Evolutionary conservation across 306 rosid species (phyloP), one percentile per base, ranked within the genome.

Genomic region (Cucumis sativus): DNA sequence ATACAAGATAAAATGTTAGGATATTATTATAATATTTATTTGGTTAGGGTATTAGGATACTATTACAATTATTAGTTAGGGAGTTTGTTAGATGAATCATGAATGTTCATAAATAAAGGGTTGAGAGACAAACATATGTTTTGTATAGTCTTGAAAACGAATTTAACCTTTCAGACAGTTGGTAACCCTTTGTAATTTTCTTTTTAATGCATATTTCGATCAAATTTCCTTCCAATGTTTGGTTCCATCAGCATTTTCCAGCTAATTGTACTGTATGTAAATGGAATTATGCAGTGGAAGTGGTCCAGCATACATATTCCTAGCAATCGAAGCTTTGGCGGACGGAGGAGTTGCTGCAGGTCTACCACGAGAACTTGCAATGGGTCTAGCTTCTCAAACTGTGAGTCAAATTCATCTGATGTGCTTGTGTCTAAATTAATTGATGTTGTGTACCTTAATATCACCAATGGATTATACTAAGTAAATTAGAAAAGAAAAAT

Each of bases 341-440:
- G 99, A 96, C 82, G 99, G 98, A 83, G 99, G 96, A 75, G 99
- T 92, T 67, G 99, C 99, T 84, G 99, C 99, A 66, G 99, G 98
- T 81, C 84, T 92, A 72, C 99, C 97, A 12, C 88, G 98, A 57
- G 97, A 91, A 78, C 97, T 96, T 87, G 88, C 98, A 49, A 67
- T 92, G 82, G 87, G 84, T 73, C 87, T 96, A 74, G 99, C 99
- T 79, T 91, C 99, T 79, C 99, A 91, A 84, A 92, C 99, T 52
- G 99, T 92, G 83, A 92, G 99, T 89, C 57, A 75, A 66, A 55
- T 75, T 75, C 33, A 73, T 75, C 77, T 17, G 4, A 16, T 51
- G 20, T 59, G 1, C 7, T 33, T n/a, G 20, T 66, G 47, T 7
- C 21, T 73, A 52, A 28, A 73, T 10, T 47, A 73, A 8, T 72